Evolutionary conservation across 176 grass and related monocot species (phyloP), one percentile per base, ranked within the genome.

Genomic region (Olyra latifolia): DNA sequence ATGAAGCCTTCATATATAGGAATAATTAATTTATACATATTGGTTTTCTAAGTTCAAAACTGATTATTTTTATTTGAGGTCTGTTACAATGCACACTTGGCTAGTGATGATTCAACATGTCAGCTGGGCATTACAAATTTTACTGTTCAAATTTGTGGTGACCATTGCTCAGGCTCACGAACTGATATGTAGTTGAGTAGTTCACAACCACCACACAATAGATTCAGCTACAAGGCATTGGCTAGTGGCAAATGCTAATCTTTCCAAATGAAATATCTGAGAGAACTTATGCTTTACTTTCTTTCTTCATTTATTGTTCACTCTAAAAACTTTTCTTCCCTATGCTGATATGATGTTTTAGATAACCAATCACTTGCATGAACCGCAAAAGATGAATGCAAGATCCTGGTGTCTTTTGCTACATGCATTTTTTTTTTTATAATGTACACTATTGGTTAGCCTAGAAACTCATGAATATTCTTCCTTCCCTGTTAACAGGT

Each of bases 401-500:
- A 32, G 61, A 62, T 62, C 16, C 15, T 49, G 14, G 17, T 40
- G 7, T 22, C 78, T 1, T 56, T 74, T 72, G 14, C 53, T 32
- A 73, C 69, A 40, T 82, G 17, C 46, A 43, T 47, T 55, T 65
- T 63, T 88, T 32, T 74, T 63, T 88, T 32, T 74, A 50, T 54
- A 74, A 43, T 47, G 46, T 58, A 66, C 20, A 41, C 39, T 70
- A 27, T 2, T 78, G 50, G 32, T 24, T 71, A 64, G 28, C 62
- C 16, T 41, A 44, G 69, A 69, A 66, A 66, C 77, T 81, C 39
- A 71, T 41, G 55, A 66, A 50, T 71, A 39, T 16, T 82, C 8
- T 40, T 68, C 72, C 16, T 62, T 80, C 48, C 17, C 64, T 74
- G 60, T 66, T 93, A 49, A 71, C 88, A 99, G 96, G 96, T 99